Evolutionary conservation across 2,329 filamentous ascomycete genomes (phyloP), one percentile per base, ranked within the genome.

Genomic region (Neonectria faginata): DNA sequence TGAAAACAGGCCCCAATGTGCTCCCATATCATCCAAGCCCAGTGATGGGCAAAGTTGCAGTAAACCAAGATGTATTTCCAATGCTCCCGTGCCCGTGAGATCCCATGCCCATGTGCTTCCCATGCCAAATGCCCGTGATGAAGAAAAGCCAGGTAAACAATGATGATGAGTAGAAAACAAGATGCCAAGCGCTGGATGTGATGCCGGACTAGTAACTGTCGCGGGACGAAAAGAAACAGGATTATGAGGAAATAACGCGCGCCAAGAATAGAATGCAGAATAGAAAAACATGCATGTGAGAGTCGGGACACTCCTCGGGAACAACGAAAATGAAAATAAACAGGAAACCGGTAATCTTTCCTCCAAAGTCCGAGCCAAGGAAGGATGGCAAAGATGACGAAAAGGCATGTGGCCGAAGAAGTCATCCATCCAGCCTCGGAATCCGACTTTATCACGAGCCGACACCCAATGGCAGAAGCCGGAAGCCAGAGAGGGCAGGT

Each of bases 151-250:
- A 48, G 33, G 18, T 9, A 50, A 31, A 18, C n/a, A n/a, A 31
- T 33, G 29, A 51, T 51, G 48, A 25, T 25, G 25, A 6, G 25
- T 25, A 14, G 29, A 48, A 50, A 53, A 53, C 42, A 57, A 42
- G 31, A 63, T 56, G 59, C 61, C 61, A 51, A 42, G 61, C 61
- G 55, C 55, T 63, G 56, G 39, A 29, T 39, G 58, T 63, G 60
- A 20, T 45, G 31, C 50, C 50, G 18, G 41, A 59, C 60, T 42
- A 50, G 3, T 11, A 11, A 12, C 18, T 36, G 60, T 50, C 50
- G 33, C 22, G 18, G 36, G 50, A 33, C 42, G 55, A 62, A 25
- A 36, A 48, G 18, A 51, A 63, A 63, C 55, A 55, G 56, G 50
- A 63, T 63, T 63, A 63, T 48, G 55, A 63, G 42, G 42, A 29